Evolutionary conservation across 2,329 filamentous ascomycete genomes (phyloP).

Genomic region (Colletotrichum ledebouriae): DNA sequence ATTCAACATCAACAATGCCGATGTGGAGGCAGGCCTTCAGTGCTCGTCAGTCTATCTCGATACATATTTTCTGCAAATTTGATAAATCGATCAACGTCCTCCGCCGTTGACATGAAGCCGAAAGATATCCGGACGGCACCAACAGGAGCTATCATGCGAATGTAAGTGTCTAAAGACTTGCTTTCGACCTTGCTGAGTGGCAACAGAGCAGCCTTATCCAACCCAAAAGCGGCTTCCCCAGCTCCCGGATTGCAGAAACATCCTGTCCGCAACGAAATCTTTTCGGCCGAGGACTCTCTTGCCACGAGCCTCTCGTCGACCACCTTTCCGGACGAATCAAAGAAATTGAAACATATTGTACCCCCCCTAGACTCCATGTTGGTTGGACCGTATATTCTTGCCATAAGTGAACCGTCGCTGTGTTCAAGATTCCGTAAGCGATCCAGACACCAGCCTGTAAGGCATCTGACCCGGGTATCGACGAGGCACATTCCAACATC

Average conservation of each 20-base stretch:
- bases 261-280: conserved; percentile 56
- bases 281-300: conserved; percentile 48
- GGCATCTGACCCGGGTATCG: conserved; percentile 50
- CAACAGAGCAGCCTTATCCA: conserved; percentile 43
- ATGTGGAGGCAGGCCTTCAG: conserved; percentile 25
- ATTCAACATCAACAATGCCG: conserved; percentile 15
- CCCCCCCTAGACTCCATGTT: conserved; percentile 50
- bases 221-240: conserved; percentile 51
- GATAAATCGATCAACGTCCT: conserved; percentile 54
- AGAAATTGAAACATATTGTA: conserved; percentile 56
- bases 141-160: conserved; percentile 44
- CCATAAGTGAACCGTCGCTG: conserved; percentile 51
- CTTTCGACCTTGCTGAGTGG: conserved; percentile 36
- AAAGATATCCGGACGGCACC: conserved; percentile 57
- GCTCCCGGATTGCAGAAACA: conserved; percentile 60
- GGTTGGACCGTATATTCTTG: conserved; percentile 52
- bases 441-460: conserved; percentile 54
- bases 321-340: conserved; percentile 50
- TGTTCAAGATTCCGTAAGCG: conserved; percentile 50
- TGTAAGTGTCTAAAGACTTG: conserved; percentile 46
- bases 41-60: conserved; percentile 47
- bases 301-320: conserved; percentile 56
- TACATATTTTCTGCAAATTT: conserved; percentile 51
- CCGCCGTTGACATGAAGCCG: conserved; percentile 52
- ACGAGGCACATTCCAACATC: conserved; percentile 48